Conservation (phyloP, 768 basidiomycete genomes). For the Coprinopsis strossmayeri region DNA sequence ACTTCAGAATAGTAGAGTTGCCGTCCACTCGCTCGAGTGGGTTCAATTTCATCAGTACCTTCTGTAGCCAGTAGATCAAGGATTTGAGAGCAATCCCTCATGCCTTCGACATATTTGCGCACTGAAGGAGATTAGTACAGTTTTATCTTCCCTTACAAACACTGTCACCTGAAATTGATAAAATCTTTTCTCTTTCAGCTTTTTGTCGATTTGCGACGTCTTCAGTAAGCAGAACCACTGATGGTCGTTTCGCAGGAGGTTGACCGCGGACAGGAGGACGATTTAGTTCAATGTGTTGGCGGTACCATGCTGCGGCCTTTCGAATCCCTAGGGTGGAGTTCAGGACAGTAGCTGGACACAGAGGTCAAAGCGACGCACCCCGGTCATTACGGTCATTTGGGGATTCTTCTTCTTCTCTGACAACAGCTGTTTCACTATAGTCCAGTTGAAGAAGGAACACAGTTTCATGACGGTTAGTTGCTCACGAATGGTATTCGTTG, state of each 20-base stretch:
- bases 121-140: constrained; percentile 31
- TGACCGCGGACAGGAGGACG: constrained; percentile 48
- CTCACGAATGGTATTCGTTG: constrained; percentile 79
- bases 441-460: background rate
- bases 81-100: constrained; percentile 57
- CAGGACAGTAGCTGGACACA: too few species aligned
- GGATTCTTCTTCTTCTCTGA: constrained; percentile 69
- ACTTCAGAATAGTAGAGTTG: constrained; percentile 75
- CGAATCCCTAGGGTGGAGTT: constrained; percentile 91
- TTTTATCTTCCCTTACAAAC: constrained; percentile 1
- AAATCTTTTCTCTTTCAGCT: constrained; percentile 60
- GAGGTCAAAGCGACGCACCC: constrained; percentile 38
- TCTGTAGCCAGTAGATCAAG: constrained; percentile 76
- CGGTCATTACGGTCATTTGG: constrained; percentile 95
- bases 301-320: constrained; percentile 84
- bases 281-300: constrained; percentile 54
- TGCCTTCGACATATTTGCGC: constrained; percentile 73
- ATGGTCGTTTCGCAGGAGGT: constrained; percentile 37
- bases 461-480: constrained; percentile 11
- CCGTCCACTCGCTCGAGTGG: constrained; percentile 49
- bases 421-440: constrained; percentile 70
- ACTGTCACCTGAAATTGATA: constrained; percentile 52
- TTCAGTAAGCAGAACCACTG: constrained; percentile 81
- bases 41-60: constrained; percentile 57
- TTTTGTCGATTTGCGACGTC: constrained; percentile 79